Percentiles rank a stretch among this genome's conserved stretches.
Evolutionary conservation across 1,284 basidiomycete genomes (phyloP).

Genomic region (Naganishia sp.): DNA sequence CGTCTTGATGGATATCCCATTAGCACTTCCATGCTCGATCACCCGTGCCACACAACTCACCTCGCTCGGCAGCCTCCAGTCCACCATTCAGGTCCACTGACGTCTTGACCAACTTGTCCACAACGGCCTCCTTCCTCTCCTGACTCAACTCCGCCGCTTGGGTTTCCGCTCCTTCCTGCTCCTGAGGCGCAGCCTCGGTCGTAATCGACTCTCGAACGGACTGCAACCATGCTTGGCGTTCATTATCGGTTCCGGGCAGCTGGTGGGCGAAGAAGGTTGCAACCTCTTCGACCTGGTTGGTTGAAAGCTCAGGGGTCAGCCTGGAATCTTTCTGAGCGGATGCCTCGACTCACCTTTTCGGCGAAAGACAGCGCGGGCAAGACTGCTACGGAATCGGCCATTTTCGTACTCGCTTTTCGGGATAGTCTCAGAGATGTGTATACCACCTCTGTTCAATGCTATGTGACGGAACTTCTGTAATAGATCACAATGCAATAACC

Average conservation of each 20-base stretch:
- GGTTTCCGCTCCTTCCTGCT: slow-evolving; percentile 60
- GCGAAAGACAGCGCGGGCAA: slow-evolving; percentile 85
- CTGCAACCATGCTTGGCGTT: slow-evolving; percentile 39
- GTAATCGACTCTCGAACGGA: slow-evolving; percentile 26
- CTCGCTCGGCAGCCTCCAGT: slow-evolving; percentile 48
- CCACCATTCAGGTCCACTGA: slow-evolving; percentile 47
- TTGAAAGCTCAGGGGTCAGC: slow-evolving; percentile 1
- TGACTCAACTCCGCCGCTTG: slow-evolving; percentile 62
- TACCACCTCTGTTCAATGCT: not conserved
- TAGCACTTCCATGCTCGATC: not conserved
- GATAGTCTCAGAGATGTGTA: not conserved
- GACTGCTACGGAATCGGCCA: slow-evolving; percentile 75
- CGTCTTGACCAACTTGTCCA: slow-evolving; percentile 44
- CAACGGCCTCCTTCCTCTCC: slow-evolving; percentile 52
- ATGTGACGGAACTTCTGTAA: not conserved
- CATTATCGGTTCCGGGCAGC: slow-evolving; percentile 66
- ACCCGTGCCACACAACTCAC: slow-evolving; percentile 39
- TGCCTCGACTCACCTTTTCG: slow-evolving; percentile 65
- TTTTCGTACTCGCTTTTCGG: slow-evolving; percentile 35
- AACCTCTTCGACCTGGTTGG: slow-evolving; percentile 71
- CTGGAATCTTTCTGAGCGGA: slow-evolving; percentile 4
- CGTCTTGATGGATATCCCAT: not conserved
- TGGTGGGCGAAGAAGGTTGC: slow-evolving; percentile 72
- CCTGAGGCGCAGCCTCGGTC: slow-evolving; percentile 53
- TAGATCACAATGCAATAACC: no score